Percentiles rank a stretch among this genome's conserved stretches.
These are phyloP conservation scores for Neofusicoccum kwambonambiense DNA, from an alignment of 2,329 filamentous ascomycete genomes.

Conservation along the genomic window DNA sequence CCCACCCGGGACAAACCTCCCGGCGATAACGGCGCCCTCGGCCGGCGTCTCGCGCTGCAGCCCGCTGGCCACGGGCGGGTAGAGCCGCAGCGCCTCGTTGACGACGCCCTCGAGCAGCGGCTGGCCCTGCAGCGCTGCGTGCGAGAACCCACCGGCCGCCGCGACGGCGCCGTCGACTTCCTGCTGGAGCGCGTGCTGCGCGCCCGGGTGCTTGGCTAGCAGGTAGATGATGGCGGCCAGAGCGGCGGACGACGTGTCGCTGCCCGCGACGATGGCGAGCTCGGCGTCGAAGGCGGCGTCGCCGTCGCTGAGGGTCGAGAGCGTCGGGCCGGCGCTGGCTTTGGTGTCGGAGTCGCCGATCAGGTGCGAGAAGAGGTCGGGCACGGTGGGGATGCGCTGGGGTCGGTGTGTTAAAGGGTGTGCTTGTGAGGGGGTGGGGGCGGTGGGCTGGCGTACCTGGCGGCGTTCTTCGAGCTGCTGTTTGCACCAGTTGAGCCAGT, in stretches of 20 bases:
- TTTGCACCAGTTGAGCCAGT: neutral
- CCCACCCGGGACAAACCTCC: conserved; percentile 33
- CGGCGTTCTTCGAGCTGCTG: neutral
- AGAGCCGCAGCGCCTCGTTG: conserved; percentile 43
- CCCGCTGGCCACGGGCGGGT: conserved; percentile 37
- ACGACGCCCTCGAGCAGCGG: conserved; percentile 39
- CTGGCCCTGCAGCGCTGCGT: conserved; percentile 32
- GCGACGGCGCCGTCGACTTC: conserved; percentile 38
- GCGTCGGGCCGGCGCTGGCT: conserved; percentile 28
- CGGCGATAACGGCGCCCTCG: conserved; percentile 38
- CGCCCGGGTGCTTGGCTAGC: conserved; percentile 39
- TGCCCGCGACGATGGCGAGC: conserved; percentile 50
- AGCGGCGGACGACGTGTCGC: conserved; percentile 47
- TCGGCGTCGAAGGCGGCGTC: conserved; percentile 52
- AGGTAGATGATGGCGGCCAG: conserved; percentile 45
- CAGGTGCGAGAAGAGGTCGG: conserved; percentile 51
- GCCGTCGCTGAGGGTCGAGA: conserved; percentile 42
- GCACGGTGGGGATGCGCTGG: neutral
- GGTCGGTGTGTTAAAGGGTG: conserved; percentile 18
- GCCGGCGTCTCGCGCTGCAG: conserved; percentile 37
- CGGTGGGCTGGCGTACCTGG: neutral
- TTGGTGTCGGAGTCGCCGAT: conserved; percentile 47
- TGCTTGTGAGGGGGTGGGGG: neutral
- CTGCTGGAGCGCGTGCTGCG: conserved; percentile 32
- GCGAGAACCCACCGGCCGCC: conserved; percentile 23